These are phyloP conservation scores for Heimioporus sp. DNA, from an alignment of 768 basidiomycete species.

Conservation along the genomic window DNA sequence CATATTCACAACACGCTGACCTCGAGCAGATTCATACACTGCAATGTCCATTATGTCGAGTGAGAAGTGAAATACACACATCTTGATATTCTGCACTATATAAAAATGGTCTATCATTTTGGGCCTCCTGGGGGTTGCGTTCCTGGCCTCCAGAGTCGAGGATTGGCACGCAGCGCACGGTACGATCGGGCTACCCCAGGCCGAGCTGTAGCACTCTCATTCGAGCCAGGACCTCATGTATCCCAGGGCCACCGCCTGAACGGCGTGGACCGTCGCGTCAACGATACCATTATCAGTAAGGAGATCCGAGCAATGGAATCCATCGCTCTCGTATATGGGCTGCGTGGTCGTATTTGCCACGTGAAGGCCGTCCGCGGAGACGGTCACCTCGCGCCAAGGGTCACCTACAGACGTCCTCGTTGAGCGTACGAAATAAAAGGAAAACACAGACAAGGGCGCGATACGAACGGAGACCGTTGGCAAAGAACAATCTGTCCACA, in stretches of 20 bases:
- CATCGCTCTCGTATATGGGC: constrained; percentile 57
- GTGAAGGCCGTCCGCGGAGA: constrained; percentile 52
- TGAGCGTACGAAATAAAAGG: neutral
- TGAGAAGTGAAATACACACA: too few species aligned
- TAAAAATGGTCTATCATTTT: too few species aligned
- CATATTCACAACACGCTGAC: too few species aligned
- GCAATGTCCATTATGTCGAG: too few species aligned
- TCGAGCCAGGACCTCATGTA: constrained; percentile 58
- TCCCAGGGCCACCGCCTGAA: constrained; percentile 52
- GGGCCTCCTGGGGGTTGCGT: too few species aligned
- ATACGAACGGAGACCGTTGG: constrained; percentile 60
- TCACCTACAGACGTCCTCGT: constrained; percentile 45
- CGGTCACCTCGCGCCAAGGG: constrained; percentile 69
- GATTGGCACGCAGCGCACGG: too few species aligned
- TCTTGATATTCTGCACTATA: too few species aligned
- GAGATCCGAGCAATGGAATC: constrained; percentile 70
- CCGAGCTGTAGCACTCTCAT: too few species aligned
- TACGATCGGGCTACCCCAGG: too few species aligned
- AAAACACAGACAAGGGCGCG: neutral
- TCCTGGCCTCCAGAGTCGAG: too few species aligned
- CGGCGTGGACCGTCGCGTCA: constrained; percentile 50
- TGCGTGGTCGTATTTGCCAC: constrained; percentile 49
- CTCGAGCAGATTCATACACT: too few species aligned
- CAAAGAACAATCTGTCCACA: constrained; percentile 61
- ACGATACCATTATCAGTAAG: constrained; percentile 35